Base-by-base conservation (phyloP, 192 early-diverging fungal species). In the Podila minutissima region DNA sequence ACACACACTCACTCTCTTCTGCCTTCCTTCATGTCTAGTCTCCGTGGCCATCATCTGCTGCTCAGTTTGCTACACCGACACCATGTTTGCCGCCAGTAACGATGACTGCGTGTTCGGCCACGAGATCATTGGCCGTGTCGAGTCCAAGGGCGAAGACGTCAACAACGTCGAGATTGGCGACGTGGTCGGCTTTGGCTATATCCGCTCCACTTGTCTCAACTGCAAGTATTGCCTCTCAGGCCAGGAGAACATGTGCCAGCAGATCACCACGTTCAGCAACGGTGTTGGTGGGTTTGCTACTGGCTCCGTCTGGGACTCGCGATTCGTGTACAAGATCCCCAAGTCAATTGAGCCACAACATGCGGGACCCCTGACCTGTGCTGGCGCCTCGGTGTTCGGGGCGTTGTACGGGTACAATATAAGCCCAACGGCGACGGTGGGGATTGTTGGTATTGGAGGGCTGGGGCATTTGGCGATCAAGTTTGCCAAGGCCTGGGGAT, bases 321-420 rank as follows among this genome's bases (percentile, higher is more conserved):
- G 86, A 53, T 95, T 89, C 64, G 87, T 84, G n/a, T 94, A 89
- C 89, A 89, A 88, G 85, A 88, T 91, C 49, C 90, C 90, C 6
- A 83, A 63, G 1, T 59, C 24, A 8, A 84, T 91, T 22, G 86
- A 84, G 13, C 85, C 88, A 1, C 72, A 83, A 6, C 86, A 90
- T 58, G 92, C 92, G 1, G 92, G 89, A 3, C 92, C 95, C 3
- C 76, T 97, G 51, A 87, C 96, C 72, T 96, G 95, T 76, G 95
- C 95, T 17, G 95, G 95, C 10, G 86, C 89, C 32, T 93, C 95
- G 26, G 91, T 94, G 3, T 96, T 90, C 73, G 83, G 85, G 2
- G 91, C 95, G 3, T 81, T 97, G 55, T 85, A 89, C 55, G 87
- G 87, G 31, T 85, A 89, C 55, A 83, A 85, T 32, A 75, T 92